These are phyloP conservation scores for Fusarium praegraminearum DNA, from an alignment of 2,329 filamentous ascomycete species.

Conservation along the genomic window DNA sequence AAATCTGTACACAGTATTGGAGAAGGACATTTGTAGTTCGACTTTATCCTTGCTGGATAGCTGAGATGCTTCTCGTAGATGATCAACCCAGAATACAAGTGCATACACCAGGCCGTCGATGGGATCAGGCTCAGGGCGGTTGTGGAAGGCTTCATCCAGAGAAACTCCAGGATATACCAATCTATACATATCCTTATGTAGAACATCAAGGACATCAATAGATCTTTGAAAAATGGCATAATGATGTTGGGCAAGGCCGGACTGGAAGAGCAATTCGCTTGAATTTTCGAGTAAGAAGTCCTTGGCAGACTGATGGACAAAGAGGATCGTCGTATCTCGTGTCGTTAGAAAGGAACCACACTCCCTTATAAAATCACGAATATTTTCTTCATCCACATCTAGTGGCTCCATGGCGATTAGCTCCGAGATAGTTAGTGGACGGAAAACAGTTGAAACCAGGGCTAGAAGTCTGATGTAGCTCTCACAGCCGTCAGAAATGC, in stretches of 20 bases:
- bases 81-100: not conserved
- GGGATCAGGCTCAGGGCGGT: accelerated
- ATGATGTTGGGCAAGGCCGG: not conserved
- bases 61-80: not conserved
- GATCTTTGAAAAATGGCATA: not conserved
- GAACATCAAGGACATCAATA: accelerated
- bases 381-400: accelerated
- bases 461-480: not conserved
- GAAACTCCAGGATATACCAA: not conserved
- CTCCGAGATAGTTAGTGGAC: not conserved
- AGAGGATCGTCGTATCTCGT: accelerated
- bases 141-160: accelerated
- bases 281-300: not conserved
- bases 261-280: accelerated
- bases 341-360: not conserved
- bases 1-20: not conserved
- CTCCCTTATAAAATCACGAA: not conserved
- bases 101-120: accelerated
- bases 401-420: not conserved
- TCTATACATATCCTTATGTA: not conserved
- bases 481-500: accelerated
- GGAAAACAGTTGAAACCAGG: not conserved
- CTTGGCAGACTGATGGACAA: not conserved
- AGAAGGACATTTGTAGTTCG: accelerated
- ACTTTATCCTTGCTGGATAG: accelerated